A percentile compares a stretch with the other conserved stretches of the same genome.
Conservation (phyloP, 2,329 filamentous ascomycete species). For the Chaetomium sp. region DNA sequence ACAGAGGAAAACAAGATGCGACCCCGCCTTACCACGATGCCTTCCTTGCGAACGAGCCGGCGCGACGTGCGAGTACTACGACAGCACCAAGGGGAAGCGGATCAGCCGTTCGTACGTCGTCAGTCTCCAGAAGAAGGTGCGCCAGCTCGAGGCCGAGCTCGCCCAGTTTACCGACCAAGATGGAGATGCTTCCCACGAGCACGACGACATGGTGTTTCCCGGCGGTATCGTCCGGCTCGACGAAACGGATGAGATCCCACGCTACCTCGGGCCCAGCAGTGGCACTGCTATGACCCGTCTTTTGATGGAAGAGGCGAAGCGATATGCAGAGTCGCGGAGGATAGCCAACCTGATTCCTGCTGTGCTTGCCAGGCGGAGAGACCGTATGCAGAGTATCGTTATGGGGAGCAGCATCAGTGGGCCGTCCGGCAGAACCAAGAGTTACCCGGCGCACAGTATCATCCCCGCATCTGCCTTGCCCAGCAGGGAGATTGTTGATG, state of each 20-base stretch:
- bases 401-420: conserved; percentile 42
- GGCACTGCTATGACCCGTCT: conserved; percentile 92
- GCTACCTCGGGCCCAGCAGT: conserved; percentile 88
- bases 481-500: conserved; percentile 64
- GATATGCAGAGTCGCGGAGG: conserved; percentile 81
- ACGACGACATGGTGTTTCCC: conserved; percentile 79
- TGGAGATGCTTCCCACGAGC: conserved; percentile 59
- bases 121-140: conserved; percentile 80
- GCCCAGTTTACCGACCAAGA: conserved; percentile 73
- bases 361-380: conserved; percentile 52
- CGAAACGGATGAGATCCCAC: conserved; percentile 76
- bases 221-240: conserved; percentile 79
- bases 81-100: conserved; percentile 76
- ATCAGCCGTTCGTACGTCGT: conserved; percentile 91
- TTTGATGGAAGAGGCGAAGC: conserved; percentile 94
- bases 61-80: conserved; percentile 90
- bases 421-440: conserved; percentile 63
- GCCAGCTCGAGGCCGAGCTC: conserved; percentile 74
- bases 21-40: conserved; percentile 85
- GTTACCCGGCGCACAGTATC: conserved; percentile 85
- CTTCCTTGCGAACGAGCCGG: conserved; percentile 88
- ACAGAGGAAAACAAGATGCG: conserved; percentile 92
- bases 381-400: conserved; percentile 59
- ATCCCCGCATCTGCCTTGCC: conserved; percentile 73
- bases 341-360: conserved; percentile 90